phyloP scores from a whole-genome alignment of 768 basidiomycete species.

The Trametes meyenii region DNA sequence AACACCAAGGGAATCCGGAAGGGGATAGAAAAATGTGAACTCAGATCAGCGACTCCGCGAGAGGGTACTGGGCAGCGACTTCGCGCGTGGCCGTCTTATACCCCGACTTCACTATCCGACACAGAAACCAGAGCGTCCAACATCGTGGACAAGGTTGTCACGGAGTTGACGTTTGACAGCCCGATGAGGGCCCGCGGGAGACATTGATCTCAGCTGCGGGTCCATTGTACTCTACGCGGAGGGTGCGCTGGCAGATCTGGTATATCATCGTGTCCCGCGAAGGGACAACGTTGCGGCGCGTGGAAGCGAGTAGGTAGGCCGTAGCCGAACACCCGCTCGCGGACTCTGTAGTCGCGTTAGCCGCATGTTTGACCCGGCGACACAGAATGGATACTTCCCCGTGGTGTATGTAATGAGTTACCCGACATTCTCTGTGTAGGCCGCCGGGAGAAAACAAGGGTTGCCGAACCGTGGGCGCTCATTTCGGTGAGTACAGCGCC shows the following conservation, averaged over 20 bases:
- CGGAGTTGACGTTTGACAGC: conserved; percentile 12
- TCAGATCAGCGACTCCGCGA: conserved; percentile 10
- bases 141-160: conserved; percentile 6
- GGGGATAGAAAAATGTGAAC: not conserved
- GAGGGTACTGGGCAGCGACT: conserved; percentile 3
- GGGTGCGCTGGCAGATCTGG: not conserved
- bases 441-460: no score
- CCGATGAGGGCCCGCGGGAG: not conserved
- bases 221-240: conserved; percentile 11
- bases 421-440: no score
- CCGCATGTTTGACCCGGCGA: no score
- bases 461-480: no score
- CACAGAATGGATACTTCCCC: no score
- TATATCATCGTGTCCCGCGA: not conserved
- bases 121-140: no score
- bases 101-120: not conserved
- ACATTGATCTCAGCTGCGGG: not conserved
- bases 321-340: not conserved
- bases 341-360: not conserved
- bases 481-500: no score
- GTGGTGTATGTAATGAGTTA: no score
- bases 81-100: conserved; percentile 4
- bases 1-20: not conserved
- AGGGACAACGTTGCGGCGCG: not conserved
- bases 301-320: not conserved